phyloP scores from a whole-genome alignment of 352 stramenopile species.

The Pythium plurisporium region DNA sequence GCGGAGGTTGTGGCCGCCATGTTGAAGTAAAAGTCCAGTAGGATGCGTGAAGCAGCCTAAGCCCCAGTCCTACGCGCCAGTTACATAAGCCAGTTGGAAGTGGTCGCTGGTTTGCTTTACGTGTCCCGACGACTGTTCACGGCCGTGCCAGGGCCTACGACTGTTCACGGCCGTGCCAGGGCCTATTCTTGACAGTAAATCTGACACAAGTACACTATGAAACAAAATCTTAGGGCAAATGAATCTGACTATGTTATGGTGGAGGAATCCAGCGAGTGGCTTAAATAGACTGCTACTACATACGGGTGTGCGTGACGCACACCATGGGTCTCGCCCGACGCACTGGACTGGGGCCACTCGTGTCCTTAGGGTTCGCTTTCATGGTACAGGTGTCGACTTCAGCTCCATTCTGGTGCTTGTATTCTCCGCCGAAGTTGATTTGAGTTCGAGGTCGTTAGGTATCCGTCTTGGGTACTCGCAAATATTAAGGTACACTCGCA shows the following conservation, averaged over 20 bases:
- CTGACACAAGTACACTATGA: neutral
- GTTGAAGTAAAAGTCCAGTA: too few relatives aligned
- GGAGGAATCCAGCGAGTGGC: constrained; percentile 1
- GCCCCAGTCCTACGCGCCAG: too few relatives aligned
- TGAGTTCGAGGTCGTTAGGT: neutral
- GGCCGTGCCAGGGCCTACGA: too few relatives aligned
- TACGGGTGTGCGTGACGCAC: constrained; percentile 10
- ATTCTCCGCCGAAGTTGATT: too few relatives aligned
- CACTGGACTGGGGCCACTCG: constrained; percentile 11
- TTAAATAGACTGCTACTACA: constrained; percentile 31
- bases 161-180: too few relatives aligned
- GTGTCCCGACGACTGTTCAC: neutral
- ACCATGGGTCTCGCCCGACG: constrained; percentile 8
- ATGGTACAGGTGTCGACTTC: constrained; percentile 9
- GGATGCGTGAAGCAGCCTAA: too few relatives aligned
- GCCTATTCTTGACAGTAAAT: neutral
- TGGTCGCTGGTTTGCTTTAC: too few relatives aligned
- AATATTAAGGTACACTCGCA: constrained; percentile 29
- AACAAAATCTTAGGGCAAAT: neutral
- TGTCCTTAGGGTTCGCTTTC: neutral
- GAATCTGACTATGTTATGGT: neutral
- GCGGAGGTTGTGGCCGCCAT: neutral
- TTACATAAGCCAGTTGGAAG: neutral
- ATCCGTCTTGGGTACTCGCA: constrained; percentile 11
- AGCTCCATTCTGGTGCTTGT: too few relatives aligned